These are phyloP conservation scores for Wickerhamomyces queroliae DNA, from an alignment of 805 yeast species.

Conservation along the genomic window DNA sequence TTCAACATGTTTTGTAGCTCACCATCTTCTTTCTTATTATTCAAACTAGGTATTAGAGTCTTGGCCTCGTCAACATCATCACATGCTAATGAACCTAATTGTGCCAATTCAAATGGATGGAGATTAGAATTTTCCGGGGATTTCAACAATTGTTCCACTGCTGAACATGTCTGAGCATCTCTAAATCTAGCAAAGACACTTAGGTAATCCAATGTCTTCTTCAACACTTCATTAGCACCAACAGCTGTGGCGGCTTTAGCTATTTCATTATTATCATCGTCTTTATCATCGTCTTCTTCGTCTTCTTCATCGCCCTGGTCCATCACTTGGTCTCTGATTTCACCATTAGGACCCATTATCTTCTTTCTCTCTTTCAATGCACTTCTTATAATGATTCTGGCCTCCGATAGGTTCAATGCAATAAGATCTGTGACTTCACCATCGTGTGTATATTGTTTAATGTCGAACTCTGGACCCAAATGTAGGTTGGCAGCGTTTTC, in stretches of 20 bases:
- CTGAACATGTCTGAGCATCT: slow-evolving; percentile 87
- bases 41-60: slow-evolving; percentile 84
- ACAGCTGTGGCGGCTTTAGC: slow-evolving; percentile 50
- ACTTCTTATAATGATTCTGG: slow-evolving; percentile 83
- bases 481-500: slow-evolving; percentile 86
- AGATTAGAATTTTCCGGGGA: slow-evolving; percentile 66
- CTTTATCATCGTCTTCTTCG: slow-evolving; percentile 18
- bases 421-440: slow-evolving; percentile 75
- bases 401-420: slow-evolving; percentile 84
- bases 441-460: slow-evolving; percentile 72
- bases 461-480: slow-evolving; percentile 89
- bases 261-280: slow-evolving; percentile 27
- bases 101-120: slow-evolving; percentile 96
- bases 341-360: slow-evolving; percentile 39
- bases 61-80: slow-evolving; percentile 98
- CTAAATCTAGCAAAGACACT: slow-evolving; percentile 84
- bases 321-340: slow-evolving; percentile 25
- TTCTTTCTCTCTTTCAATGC: slow-evolving; percentile 73
- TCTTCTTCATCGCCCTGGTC: slow-evolving; percentile 26
- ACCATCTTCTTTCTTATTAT: slow-evolving; percentile 74
- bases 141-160: slow-evolving; percentile 82
- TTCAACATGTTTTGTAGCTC: slow-evolving; percentile 84
- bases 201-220: slow-evolving; percentile 85
- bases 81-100: slow-evolving; percentile 80
- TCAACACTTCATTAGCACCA: slow-evolving; percentile 80